Evolutionary conservation across 225 moss, liverwort and hornwort species (phyloP).

Genomic region (Bryum argenteum): DNA sequence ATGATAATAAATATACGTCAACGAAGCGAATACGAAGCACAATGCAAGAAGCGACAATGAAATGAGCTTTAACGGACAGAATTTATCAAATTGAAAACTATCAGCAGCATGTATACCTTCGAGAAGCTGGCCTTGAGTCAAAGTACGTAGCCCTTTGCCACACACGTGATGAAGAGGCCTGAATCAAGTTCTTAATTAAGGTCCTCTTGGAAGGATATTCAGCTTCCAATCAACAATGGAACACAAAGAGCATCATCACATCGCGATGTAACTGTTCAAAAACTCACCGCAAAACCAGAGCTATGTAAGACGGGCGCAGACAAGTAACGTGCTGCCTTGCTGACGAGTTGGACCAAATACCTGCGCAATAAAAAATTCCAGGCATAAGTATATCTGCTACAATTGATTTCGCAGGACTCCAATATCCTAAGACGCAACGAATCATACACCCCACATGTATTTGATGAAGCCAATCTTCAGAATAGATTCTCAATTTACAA

Average conservation of each 20-base stretch:
- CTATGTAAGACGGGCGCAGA: slow-evolving; percentile 88
- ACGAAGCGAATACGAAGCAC: slow-evolving; percentile 11
- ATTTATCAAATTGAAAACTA: background rate
- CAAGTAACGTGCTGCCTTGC: slow-evolving; percentile 83
- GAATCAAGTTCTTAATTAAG: slow-evolving; percentile 30
- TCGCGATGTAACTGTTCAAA: slow-evolving; percentile 7
- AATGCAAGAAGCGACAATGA: background rate
- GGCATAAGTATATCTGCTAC: slow-evolving; percentile 4
- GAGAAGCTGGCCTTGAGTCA: slow-evolving; percentile 85
- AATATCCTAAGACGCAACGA: background rate
- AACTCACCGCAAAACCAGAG: slow-evolving; percentile 95
- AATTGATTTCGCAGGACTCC: background rate
- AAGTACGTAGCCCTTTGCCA: slow-evolving; percentile 97
- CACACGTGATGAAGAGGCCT: slow-evolving; percentile 97
- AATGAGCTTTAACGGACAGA: background rate
- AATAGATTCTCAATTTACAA: background rate
- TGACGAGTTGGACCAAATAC: slow-evolving; percentile 89
- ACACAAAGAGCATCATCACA: background rate
- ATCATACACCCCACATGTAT: background rate
- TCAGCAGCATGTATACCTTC: slow-evolving; percentile 59
- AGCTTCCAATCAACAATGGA: background rate
- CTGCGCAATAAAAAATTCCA: slow-evolving; percentile 43
- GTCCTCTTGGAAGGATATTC: slow-evolving; percentile 6
- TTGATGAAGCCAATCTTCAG: background rate
- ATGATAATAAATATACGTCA: background rate